A percentile compares a stretch with the other conserved stretches of the same genome.
Conservation (phyloP, 805 yeast species). For the Candida parachauliodes region DNA sequence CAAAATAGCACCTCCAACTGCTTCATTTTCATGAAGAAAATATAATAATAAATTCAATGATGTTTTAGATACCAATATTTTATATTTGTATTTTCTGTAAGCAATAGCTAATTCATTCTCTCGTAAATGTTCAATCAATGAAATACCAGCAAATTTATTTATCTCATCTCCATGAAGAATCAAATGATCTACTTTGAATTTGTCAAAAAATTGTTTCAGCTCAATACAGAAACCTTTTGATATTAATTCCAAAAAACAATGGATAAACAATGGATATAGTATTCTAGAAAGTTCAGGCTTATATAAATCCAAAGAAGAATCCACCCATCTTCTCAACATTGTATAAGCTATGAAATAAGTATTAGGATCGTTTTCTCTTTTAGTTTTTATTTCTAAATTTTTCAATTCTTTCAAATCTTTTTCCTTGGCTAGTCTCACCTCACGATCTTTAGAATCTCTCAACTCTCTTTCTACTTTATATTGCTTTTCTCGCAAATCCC, state of each 20-base stretch:
- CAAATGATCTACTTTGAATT: slow-evolving; percentile 67
- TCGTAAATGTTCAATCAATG: slow-evolving; percentile 73
- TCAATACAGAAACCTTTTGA: slow-evolving; percentile 54
- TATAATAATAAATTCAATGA: slow-evolving; percentile 79
- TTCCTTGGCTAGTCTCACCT: slow-evolving; percentile 34
- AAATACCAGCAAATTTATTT: slow-evolving; percentile 65
- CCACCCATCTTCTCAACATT: slow-evolving; percentile 83
- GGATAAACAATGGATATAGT: slow-evolving; percentile 89
- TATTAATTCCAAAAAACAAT: slow-evolving; percentile 77
- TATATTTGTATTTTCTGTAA: slow-evolving; percentile 70
- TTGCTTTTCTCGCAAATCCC: slow-evolving; percentile 34
- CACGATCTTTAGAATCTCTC: slow-evolving; percentile 37
- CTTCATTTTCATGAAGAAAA: slow-evolving; percentile 88
- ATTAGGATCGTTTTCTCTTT: slow-evolving; percentile 58
- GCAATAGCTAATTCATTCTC: slow-evolving; percentile 80
- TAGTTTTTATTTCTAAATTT: slow-evolving; percentile 42
- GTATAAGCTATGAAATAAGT: slow-evolving; percentile 77
- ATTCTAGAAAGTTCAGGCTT: slow-evolving; percentile 81
- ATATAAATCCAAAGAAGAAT: slow-evolving; percentile 85
- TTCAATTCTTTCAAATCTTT: slow-evolving; percentile 34
- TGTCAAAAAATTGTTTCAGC: slow-evolving; percentile 74
- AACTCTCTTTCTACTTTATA: slow-evolving; percentile 33
- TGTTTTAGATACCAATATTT: slow-evolving; percentile 74
- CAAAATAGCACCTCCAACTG: slow-evolving; percentile 83
- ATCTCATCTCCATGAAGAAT: slow-evolving; percentile 78